Conservation (phyloP, 2,329 filamentous ascomycete species). For the Nothomitra cinnamomea region DNA sequence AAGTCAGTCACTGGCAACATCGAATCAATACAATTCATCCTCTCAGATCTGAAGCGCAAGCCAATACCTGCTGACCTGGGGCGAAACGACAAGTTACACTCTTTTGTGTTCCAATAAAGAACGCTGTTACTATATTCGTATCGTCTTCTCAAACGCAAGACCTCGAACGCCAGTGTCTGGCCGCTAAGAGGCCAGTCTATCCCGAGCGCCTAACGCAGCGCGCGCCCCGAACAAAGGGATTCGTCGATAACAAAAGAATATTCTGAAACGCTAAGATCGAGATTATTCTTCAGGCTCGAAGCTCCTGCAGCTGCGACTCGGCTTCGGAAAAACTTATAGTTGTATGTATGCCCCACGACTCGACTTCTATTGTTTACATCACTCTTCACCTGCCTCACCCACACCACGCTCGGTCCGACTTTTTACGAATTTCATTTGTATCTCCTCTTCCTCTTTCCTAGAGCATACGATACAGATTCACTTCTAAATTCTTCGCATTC, state of each 20-base stretch:
- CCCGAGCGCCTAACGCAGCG: neutral
- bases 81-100: neutral
- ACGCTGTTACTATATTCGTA: neutral
- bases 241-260: neutral
- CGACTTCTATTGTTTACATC: slow-evolving; percentile 3
- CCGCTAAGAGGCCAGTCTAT: neutral
- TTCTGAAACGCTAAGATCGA: slow-evolving; percentile 1
- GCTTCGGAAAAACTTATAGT: neutral
- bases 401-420: neutral
- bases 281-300: neutral
- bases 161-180: neutral
- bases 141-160: neutral
- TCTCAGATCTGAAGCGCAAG: neutral
- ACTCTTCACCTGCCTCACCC: neutral
- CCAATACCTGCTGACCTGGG: neutral
- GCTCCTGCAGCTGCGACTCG: neutral
- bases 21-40: neutral
- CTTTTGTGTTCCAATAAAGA: neutral
- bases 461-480: neutral
- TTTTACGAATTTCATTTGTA: slow-evolving; percentile 4
- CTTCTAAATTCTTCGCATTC: neutral
- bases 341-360: neutral
- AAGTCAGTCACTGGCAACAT: neutral
- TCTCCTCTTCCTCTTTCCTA: neutral
- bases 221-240: neutral